Conservation (phyloP, 805 yeast genomes). For the Naumovozyma castellii region DNA sequence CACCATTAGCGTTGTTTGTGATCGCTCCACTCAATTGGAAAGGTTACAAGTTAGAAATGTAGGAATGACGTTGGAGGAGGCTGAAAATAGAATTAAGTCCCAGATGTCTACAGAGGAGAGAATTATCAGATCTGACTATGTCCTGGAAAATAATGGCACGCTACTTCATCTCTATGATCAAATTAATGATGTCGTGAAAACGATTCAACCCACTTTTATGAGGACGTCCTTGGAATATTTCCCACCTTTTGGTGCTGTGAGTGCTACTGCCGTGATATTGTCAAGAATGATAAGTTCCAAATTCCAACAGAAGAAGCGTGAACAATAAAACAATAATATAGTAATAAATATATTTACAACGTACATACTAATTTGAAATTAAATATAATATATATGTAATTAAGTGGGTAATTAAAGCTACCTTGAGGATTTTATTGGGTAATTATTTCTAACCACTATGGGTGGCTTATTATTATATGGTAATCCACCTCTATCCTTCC, state of each 20-base stretch:
- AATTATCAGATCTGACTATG: slow-evolving; percentile 49
- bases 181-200: slow-evolving; percentile 33
- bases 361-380: background rate
- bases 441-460: slow-evolving; percentile 14
- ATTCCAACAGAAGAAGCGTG: slow-evolving; percentile 1
- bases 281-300: slow-evolving; percentile 15
- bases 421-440: background rate
- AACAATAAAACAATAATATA: slow-evolving; percentile 6
- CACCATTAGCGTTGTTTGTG: slow-evolving; percentile 59
- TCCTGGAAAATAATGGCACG: slow-evolving; percentile 52
- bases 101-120: slow-evolving; percentile 65
- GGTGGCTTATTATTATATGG: slow-evolving; percentile 28
- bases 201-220: slow-evolving; percentile 32
- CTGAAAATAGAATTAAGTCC: slow-evolving; percentile 57
- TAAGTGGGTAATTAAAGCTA: background rate
- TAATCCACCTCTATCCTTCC: slow-evolving; percentile 29
- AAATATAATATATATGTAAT: background rate
- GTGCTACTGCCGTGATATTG: slow-evolving; percentile 24
- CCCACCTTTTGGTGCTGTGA: slow-evolving; percentile 34
- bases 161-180: slow-evolving; percentile 36
- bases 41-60: slow-evolving; percentile 63
- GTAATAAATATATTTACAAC: background rate
- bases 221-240: slow-evolving; percentile 29
- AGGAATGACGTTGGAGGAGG: slow-evolving; percentile 55
- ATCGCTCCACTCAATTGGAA: slow-evolving; percentile 45